Evolutionary conservation across 352 stramenopile genomes (phyloP).

Genomic region (Salisapilia sapeloensis): DNA sequence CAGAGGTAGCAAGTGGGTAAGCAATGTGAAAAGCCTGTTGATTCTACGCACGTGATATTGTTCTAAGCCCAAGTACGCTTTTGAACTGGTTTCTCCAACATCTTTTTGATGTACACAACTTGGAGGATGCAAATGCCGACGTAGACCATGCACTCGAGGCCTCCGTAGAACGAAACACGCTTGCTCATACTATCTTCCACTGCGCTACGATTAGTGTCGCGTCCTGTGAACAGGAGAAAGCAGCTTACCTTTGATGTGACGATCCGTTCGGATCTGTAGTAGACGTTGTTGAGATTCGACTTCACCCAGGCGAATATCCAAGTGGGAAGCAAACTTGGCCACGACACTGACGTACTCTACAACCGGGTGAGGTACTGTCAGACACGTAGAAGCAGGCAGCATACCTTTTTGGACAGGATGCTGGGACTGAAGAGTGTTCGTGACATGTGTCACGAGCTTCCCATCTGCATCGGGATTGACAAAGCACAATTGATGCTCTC

Average conservation of each 20-base stretch:
- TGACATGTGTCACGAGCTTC: slow-evolving; percentile 71
- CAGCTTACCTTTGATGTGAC: slow-evolving; percentile 44
- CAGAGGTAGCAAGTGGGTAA: slow-evolving; percentile 9
- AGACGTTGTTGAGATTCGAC: slow-evolving; percentile 63
- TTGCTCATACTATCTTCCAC: slow-evolving; percentile 67
- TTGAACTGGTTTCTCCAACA: slow-evolving; percentile 38
- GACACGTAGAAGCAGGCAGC: not conserved
- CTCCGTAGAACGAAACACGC: slow-evolving; percentile 53
- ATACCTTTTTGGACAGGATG: slow-evolving; percentile 60
- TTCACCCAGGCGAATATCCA: slow-evolving; percentile 63
- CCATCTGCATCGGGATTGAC: slow-evolving; percentile 48
- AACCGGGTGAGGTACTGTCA: slow-evolving; percentile 1
- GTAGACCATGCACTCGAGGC: slow-evolving; percentile 56
- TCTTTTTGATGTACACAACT: slow-evolving; percentile 62
- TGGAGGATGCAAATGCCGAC: slow-evolving; percentile 47
- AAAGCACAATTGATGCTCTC: slow-evolving; percentile 58
- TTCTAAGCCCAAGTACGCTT: slow-evolving; percentile 23
- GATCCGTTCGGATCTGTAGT: slow-evolving; percentile 55
- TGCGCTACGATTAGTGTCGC: slow-evolving; percentile 4
- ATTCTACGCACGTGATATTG: too few species aligned
- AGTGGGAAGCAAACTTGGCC: slow-evolving; percentile 65
- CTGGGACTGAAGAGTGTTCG: slow-evolving; percentile 59
- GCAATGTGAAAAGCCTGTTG: too few species aligned
- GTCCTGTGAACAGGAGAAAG: not conserved
- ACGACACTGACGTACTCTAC: slow-evolving; percentile 58